Conservation (phyloP, 371 early-diverging fungal species). For the Entomophthora muscae region DNA sequence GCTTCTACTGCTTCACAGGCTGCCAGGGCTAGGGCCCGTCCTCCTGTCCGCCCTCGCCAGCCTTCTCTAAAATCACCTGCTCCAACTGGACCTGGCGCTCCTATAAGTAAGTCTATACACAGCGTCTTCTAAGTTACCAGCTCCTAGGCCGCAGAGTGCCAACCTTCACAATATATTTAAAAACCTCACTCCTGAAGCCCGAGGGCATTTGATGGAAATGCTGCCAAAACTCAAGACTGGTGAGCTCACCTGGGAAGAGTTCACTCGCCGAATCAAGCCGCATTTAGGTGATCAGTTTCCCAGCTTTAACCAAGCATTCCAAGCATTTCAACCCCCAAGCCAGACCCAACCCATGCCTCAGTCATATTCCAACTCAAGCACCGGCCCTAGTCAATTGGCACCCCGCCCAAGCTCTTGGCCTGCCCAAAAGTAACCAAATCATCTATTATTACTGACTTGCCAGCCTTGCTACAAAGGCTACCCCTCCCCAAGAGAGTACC, state of each 20-base stretch:
- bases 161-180: background rate
- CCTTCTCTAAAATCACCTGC: background rate
- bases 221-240: background rate
- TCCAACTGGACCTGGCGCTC: background rate
- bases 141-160: background rate
- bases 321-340: background rate
- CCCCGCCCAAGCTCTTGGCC: background rate
- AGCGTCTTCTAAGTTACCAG: background rate
- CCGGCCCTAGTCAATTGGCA: background rate
- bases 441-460: background rate
- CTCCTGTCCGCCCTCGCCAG: background rate
- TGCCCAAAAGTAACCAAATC: background rate
- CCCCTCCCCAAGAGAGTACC: background rate
- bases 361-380: background rate
- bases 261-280: background rate
- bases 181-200: background rate
- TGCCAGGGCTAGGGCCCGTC: background rate
- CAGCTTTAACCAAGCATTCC: background rate
- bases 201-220: background rate
- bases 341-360: background rate
- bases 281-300: background rate
- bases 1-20: background rate
- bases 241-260: background rate
- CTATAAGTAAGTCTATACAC: background rate
- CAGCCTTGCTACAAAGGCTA: background rate